phyloP scores from a whole-genome alignment of 2,329 filamentous ascomycete species.

The Rhynchosporium agropyri region DNA sequence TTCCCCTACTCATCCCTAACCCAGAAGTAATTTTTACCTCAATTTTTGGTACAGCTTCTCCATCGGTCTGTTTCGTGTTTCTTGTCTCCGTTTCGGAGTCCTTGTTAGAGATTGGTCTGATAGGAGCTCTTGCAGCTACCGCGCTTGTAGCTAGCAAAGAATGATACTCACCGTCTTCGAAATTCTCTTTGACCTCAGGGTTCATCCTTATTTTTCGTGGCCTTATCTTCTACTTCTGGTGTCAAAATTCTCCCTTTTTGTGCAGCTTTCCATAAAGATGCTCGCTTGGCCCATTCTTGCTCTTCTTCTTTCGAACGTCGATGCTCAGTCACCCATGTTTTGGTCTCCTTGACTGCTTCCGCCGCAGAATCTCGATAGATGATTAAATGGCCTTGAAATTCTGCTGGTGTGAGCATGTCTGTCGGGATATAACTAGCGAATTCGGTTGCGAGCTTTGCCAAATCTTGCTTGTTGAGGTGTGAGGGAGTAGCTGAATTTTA shows the following conservation, averaged over 20 bases:
- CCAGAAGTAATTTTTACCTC: too few species aligned
- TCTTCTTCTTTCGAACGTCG: constrained; percentile 65
- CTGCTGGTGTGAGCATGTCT: constrained; percentile 51
- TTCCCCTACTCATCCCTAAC: too few species aligned
- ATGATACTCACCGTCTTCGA: too few species aligned
- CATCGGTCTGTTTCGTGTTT: too few species aligned
- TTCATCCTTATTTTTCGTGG: not conserved
- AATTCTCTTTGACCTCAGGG: not conserved
- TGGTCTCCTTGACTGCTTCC: constrained; percentile 82
- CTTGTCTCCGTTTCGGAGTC: too few species aligned
- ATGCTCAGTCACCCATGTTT: constrained; percentile 89
- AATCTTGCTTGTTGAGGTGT: constrained; percentile 36
- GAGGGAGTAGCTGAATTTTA: not conserved
- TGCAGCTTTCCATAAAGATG: constrained; percentile 20
- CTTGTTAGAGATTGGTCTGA: too few species aligned
- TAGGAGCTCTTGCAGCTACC: too few species aligned
- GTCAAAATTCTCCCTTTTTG: constrained; percentile 21
- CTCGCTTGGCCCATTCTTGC: constrained; percentile 44
- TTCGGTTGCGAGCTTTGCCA: constrained; percentile 51
- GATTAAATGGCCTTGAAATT: constrained; percentile 53
- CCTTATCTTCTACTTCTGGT: constrained; percentile 18
- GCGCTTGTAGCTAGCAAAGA: too few species aligned
- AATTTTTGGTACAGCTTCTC: too few species aligned
- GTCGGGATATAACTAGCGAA: constrained; percentile 58
- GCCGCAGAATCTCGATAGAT: constrained; percentile 55